Percentiles rank a stretch among this genome's conserved stretches.
Evolutionary conservation across 1,139 yeast species (phyloP).

Genomic region (Magnusiomyces ingens): DNA sequence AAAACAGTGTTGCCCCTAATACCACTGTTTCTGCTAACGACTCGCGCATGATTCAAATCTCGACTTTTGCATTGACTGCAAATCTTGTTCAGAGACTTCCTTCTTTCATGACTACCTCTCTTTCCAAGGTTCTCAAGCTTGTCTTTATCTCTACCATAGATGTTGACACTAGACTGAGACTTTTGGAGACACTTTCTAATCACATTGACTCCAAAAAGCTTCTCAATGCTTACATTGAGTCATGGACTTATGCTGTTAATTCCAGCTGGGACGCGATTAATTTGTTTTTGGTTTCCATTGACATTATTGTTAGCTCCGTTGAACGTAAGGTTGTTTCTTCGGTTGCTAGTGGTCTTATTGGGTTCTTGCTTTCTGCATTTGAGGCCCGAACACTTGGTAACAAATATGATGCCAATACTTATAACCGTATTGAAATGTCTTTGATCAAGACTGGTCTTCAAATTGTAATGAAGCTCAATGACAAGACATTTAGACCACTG

Average conservation of each 20-base stretch:
- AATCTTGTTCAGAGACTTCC: slow-evolving; percentile 80
- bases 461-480: slow-evolving; percentile 85
- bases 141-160: slow-evolving; percentile 51
- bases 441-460: slow-evolving; percentile 67
- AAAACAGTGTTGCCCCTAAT: slow-evolving; percentile 28
- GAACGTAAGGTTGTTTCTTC: slow-evolving; percentile 69
- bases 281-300: slow-evolving; percentile 59
- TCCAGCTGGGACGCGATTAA: slow-evolving; percentile 51
- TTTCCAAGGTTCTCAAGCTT: slow-evolving; percentile 53
- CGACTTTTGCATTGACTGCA: slow-evolving; percentile 66
- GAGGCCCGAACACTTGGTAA: slow-evolving; percentile 39
- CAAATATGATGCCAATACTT: slow-evolving; percentile 66
- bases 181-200: slow-evolving; percentile 58
- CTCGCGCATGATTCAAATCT: slow-evolving; percentile 34
- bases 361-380: slow-evolving; percentile 63
- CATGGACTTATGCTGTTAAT: slow-evolving; percentile 54
- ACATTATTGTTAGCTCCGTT: slow-evolving; percentile 54
- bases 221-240: slow-evolving; percentile 50
- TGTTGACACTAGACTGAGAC: slow-evolving; percentile 52
- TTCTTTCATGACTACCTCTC: slow-evolving; percentile 67
- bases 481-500: slow-evolving; percentile 85
- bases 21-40: slow-evolving; percentile 24
- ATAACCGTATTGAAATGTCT: slow-evolving; percentile 73
- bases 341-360: slow-evolving; percentile 65
- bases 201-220: slow-evolving; percentile 63